A percentile compares a stretch with the other conserved stretches of the same genome.
Conservation (phyloP, 2,329 filamentous ascomycete genomes). For the Corinectria fuckeliana region DNA sequence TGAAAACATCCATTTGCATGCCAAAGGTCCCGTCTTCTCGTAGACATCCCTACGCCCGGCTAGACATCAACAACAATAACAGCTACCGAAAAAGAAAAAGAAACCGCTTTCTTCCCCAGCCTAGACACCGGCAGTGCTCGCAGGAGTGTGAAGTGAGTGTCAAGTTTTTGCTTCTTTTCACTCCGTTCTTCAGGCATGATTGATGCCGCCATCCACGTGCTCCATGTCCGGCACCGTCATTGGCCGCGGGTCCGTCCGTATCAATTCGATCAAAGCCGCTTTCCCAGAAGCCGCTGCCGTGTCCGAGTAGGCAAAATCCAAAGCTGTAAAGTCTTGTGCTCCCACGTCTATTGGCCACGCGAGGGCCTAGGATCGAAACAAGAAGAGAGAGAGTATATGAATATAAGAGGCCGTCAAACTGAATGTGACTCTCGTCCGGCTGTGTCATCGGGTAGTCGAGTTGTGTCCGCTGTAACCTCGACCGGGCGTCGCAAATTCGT, state of each 20-base stretch:
- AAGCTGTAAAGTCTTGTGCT: conserved; percentile 24
- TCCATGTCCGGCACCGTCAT: neutral
- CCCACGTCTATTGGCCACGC: conserved; percentile 29
- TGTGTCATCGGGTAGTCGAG: conserved; percentile 15
- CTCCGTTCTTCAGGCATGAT: conserved; percentile 2
- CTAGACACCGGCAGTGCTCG: conserved; percentile 17
- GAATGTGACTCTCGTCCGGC: conserved; percentile 20
- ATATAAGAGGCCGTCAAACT: conserved; percentile 26
- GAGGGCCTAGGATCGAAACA: conserved; percentile 23
- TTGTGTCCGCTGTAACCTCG: conserved; percentile 13
- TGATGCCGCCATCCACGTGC: neutral
- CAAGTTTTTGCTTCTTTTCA: conserved; percentile 14
- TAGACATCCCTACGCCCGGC: conserved; percentile 3
- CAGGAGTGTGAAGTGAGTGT: conserved; percentile 24
- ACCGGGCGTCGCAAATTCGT: conserved; percentile 17
- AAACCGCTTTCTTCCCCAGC: conserved; percentile 28
- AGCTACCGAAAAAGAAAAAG: too few species aligned
- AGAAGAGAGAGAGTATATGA: conserved; percentile 27
- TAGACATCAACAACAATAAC: conserved; percentile 24
- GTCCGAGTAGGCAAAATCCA: conserved; percentile 25
- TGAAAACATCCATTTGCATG: conserved; percentile 12
- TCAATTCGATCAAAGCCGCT: conserved; percentile 24
- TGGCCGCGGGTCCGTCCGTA: conserved; percentile 13
- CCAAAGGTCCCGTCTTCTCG: conserved; percentile 3
- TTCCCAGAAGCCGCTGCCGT: conserved; percentile 4